Evolutionary conservation across 1,139 yeast species (phyloP), one percentile per base, ranked within the genome.

Genomic region (Pichia sp.): DNA sequence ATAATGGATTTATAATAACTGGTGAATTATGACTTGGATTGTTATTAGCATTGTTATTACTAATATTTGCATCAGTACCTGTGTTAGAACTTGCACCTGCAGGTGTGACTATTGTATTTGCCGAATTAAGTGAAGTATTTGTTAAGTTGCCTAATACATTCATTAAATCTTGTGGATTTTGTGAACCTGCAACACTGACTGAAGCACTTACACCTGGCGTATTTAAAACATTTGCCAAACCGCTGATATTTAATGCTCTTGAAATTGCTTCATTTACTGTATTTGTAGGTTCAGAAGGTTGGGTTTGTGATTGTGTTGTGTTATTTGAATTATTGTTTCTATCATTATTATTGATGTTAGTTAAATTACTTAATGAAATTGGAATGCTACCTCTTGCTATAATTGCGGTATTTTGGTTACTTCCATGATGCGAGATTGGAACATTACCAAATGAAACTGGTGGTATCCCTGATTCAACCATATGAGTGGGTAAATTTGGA

Each of bases 401-500:
- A 1, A 47, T 42, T 2, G 49, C 37, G 4, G 49, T 34, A 25
- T 26, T 28, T 1, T 7, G 10, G 27, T 5, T 10, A 27, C 8
- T 7, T 3, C 28, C 29, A 31, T 38, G 32, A 8, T 40, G 49
- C 6, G 47, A 29, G 10, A 49, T 46, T 26, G 53, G 47, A n/a
- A 50, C 48, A 39, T 48, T 48, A 27, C 53, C 54, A 47, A 50
- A 45, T 8, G 53, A 45, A 29, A 51, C 46, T 9, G 55, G 45
- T 34, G 55, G 52, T 11, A 50, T 47, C 42, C 53, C 50, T 5
- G 53, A 43, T 35, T 47, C 53, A 30, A 49, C 38, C 50, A 49
- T 49, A 39, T 51, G 52, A 5, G 51, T 41, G 26, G 53, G 53
- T 43, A 57, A 36, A 2, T 59, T 52, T 10, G 48, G 51, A 52